phyloP scores from a whole-genome alignment of 129 eudicot species.

The Logfia minima region DNA sequence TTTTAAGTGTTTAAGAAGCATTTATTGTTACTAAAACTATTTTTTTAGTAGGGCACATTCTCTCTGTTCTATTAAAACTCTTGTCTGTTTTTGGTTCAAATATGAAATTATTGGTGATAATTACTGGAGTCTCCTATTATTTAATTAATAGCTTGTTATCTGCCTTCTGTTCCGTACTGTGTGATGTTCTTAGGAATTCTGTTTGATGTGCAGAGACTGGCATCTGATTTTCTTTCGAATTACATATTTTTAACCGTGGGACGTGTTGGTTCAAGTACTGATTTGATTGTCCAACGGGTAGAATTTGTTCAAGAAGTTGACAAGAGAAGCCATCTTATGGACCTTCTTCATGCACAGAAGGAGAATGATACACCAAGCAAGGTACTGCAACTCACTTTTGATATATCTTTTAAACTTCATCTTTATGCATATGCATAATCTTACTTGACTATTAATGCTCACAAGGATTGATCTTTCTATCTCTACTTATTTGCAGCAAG shows the following conservation, averaged over 20 bases:
- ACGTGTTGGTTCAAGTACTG: slow-evolving; percentile 46
- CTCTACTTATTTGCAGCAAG: slow-evolving; percentile 48
- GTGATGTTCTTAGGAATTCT: not conserved
- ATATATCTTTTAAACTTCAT: not conserved
- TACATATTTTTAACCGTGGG: slow-evolving; percentile 86
- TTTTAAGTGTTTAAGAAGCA: not conserved
- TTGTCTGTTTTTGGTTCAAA: not conserved
- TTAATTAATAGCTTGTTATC: not conserved
- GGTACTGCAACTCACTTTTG: not conserved
- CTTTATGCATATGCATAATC: not conserved
- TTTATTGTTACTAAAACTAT: not conserved
- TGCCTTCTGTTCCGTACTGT: not conserved
- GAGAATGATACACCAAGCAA: slow-evolving; percentile 21
- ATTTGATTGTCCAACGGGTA: slow-evolving; percentile 34
- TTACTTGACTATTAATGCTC: not conserved
- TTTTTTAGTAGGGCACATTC: not conserved
- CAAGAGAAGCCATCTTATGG: slow-evolving; percentile 37
- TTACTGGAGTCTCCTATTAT: not conserved
- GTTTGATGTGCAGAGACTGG: slow-evolving; percentile 55
- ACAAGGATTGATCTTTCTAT: not conserved
- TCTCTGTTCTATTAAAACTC: not conserved
- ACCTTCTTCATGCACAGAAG: slow-evolving; percentile 34
- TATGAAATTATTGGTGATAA: slow-evolving; percentile 5
- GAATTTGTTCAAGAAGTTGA: slow-evolving; percentile 34
- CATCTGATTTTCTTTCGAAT: slow-evolving; percentile 82